A percentile compares a stretch with the other conserved stretches of the same genome.
These are phyloP conservation scores for Geotrichum siamense DNA, from an alignment of 1,139 yeast species.

Conservation along the genomic window DNA sequence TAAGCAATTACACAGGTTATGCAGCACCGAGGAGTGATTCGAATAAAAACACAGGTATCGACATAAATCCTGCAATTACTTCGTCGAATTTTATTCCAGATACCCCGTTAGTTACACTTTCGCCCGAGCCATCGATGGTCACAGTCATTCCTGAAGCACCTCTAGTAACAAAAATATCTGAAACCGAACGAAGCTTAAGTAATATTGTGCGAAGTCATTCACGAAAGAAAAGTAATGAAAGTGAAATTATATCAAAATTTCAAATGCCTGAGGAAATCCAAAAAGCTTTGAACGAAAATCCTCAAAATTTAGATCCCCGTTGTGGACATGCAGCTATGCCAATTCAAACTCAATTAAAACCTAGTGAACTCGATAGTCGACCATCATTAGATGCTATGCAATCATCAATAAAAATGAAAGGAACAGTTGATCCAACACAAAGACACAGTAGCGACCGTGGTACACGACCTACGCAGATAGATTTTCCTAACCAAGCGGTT, in stretches of 20 bases:
- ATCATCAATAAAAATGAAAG: background rate
- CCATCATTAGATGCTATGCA: too few relatives aligned
- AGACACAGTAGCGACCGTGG: background rate
- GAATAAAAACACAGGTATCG: too few relatives aligned
- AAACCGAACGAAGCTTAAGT: background rate
- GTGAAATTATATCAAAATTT: background rate
- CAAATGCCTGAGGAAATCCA: conserved; percentile 5
- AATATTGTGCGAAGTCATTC: background rate
- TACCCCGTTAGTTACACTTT: background rate
- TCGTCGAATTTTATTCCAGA: background rate
- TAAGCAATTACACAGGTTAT: too few relatives aligned
- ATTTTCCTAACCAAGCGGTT: background rate
- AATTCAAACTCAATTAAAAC: background rate
- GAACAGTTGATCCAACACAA: background rate
- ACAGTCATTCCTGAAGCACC: background rate
- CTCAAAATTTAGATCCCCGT: conserved; percentile 1
- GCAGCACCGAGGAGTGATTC: too few relatives aligned
- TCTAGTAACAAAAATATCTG: background rate
- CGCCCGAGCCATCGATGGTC: background rate
- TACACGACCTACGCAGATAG: background rate
- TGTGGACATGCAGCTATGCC: background rate
- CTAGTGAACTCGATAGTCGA: background rate
- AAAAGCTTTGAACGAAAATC: background rate
- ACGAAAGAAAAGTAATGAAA: background rate
- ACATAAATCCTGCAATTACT: too few relatives aligned